Evolutionary conservation across 768 basidiomycete species (phyloP).

Genomic region (Kwoniella bestiolae): DNA sequence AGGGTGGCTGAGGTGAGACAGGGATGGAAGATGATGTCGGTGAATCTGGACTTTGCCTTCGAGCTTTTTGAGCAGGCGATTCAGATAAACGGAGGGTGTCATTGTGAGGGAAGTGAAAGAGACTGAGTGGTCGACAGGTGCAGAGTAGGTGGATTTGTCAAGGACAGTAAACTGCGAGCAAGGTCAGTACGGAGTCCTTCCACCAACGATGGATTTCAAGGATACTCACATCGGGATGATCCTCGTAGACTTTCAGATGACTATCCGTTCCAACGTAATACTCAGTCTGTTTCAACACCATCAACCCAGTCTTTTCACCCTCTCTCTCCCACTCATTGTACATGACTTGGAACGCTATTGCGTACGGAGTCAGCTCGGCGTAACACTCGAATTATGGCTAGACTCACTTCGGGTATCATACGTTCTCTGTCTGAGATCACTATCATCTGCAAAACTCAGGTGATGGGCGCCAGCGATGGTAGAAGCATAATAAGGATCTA

Average conservation of each 20-base stretch:
- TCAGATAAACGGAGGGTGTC: conserved; percentile 52
- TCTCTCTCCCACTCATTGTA: conserved; percentile 40
- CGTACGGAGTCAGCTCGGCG: too few species aligned
- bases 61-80: conserved; percentile 42
- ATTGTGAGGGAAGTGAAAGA: conserved; percentile 58
- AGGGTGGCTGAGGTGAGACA: conserved; percentile 32
- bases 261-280: conserved; percentile 46
- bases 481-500: conserved; percentile 45
- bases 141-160: neutral
- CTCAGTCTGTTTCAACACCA: conserved; percentile 56
- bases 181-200: too few species aligned
- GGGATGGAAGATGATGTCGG: conserved; percentile 38
- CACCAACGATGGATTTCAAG: too few species aligned
- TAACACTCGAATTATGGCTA: neutral
- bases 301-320: conserved; percentile 42
- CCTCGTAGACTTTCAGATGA: conserved; percentile 53
- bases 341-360: conserved; percentile 51
- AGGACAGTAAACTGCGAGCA: conserved; percentile 25
- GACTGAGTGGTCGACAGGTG: conserved; percentile 43
- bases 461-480: conserved; percentile 57
- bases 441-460: conserved; percentile 55
- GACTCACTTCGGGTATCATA: conserved; percentile 52
- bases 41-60: conserved; percentile 40
- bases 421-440: conserved; percentile 47
- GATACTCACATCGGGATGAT: conserved; percentile 57